Conservation (phyloP, 768 basidiomycete species). For the Leccinum pellstonianum region DNA sequence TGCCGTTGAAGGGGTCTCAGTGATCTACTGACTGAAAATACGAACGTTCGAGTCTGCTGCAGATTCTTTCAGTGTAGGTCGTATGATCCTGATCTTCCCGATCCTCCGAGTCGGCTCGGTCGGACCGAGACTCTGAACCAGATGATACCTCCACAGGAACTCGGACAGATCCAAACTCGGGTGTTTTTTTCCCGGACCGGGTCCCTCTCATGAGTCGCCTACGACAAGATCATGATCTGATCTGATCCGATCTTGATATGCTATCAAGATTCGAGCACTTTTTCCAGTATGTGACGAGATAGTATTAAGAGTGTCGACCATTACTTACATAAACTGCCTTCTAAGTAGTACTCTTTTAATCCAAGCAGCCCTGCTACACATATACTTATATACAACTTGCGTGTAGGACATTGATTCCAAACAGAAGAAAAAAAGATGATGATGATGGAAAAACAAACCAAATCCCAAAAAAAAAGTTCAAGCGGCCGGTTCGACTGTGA, state of each 20-base stretch:
- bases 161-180: not conserved
- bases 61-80: not conserved
- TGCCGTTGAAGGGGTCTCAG: not conserved
- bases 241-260: not conserved
- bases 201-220: not conserved
- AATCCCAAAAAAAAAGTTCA: not conserved
- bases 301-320: not conserved
- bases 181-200: not conserved
- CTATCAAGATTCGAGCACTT: not conserved
- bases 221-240: not conserved
- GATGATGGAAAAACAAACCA: not conserved
- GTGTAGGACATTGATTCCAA: not conserved
- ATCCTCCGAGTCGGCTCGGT: too few relatives aligned
- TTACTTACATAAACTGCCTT: not conserved
- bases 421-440: not conserved
- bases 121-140: too few relatives aligned
- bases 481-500: conserved; percentile 1
- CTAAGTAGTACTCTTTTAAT: not conserved
- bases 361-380: not conserved
- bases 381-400: not conserved
- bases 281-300: not conserved
- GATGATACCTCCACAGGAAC: not conserved
- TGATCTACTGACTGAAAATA: not conserved
- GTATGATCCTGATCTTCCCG: too few relatives aligned
- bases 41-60: not conserved